Conservation (phyloP, 148 eudicot species). For the Selenicereus undatus region DNA sequence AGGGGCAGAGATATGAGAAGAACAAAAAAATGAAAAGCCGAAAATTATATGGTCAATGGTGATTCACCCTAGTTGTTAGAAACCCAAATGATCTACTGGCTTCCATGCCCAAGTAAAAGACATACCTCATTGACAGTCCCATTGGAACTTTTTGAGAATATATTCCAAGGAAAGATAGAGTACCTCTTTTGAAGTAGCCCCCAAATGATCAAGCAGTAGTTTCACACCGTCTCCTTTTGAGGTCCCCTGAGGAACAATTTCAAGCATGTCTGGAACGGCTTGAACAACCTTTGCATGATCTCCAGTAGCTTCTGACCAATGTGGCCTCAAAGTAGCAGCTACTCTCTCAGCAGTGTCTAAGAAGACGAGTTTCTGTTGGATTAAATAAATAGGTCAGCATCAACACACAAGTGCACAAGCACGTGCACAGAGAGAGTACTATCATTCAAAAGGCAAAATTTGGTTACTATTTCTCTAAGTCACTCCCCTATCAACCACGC, state of each 20-base stretch:
- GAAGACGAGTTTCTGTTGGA: constrained; percentile 75
- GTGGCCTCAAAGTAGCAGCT: constrained; percentile 60
- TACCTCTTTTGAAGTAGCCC: constrained; percentile 66
- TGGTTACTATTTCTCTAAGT: not conserved
- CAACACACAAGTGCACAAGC: not conserved
- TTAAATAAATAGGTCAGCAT: not conserved
- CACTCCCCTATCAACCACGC: not conserved
- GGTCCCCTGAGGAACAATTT: constrained; percentile 82
- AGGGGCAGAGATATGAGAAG: not conserved
- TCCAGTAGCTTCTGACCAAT: constrained; percentile 75
- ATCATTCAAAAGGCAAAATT: not conserved
- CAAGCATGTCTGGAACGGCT: constrained; percentile 81
- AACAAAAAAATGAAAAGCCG: not conserved
- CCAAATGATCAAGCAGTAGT: constrained; percentile 77
- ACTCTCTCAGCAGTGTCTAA: constrained; percentile 79
- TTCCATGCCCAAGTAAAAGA: not conserved
- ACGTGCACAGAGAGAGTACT: not conserved
- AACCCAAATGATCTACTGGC: too few species aligned
- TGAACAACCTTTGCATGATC: constrained; percentile 83
- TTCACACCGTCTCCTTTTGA: constrained; percentile 85
- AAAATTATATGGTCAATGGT: not conserved
- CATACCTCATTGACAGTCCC: not conserved
- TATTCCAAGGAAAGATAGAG: not conserved
- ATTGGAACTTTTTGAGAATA: not conserved
- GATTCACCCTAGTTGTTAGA: too few species aligned